phyloP scores from a whole-genome alignment of 1,139 yeast species.

The Blastobotrys aristatus region DNA sequence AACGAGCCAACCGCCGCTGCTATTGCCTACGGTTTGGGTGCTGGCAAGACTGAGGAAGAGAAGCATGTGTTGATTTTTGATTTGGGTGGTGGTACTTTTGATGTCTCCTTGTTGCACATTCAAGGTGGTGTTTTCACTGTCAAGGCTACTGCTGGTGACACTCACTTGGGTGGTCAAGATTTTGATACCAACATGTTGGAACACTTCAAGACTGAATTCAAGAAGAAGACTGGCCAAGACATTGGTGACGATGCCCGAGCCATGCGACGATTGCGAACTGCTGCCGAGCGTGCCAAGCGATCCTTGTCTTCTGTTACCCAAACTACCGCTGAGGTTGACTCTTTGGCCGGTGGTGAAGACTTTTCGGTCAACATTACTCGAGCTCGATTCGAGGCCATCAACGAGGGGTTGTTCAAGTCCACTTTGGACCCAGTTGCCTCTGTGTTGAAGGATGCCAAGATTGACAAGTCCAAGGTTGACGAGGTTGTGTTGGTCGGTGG shows the following conservation, averaged over 20 bases:
- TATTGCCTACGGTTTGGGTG: slow-evolving; percentile 97
- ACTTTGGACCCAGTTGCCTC: slow-evolving; percentile 82
- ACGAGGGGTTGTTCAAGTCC: slow-evolving; percentile 79
- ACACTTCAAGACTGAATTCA: slow-evolving; percentile 76
- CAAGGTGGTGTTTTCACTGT: slow-evolving; percentile 87
- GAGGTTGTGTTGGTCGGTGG: slow-evolving; percentile 90
- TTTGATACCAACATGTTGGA: slow-evolving; percentile 73
- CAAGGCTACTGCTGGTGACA: slow-evolving; percentile 97
- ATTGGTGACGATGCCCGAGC: slow-evolving; percentile 74
- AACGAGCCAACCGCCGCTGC: slow-evolving; percentile 99
- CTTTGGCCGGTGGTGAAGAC: slow-evolving; percentile 74
- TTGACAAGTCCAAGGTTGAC: slow-evolving; percentile 73
- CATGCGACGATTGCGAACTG: slow-evolving; percentile 82
- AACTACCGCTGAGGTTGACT: slow-evolving; percentile 82
- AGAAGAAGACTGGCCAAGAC: slow-evolving; percentile 79
- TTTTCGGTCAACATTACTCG: slow-evolving; percentile 79
- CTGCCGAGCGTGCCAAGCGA: slow-evolving; percentile 92
- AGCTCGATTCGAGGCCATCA: slow-evolving; percentile 87
- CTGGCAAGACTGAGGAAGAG: slow-evolving; percentile 75
- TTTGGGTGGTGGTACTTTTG: slow-evolving; percentile 98
- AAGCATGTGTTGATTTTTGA: slow-evolving; percentile 89
- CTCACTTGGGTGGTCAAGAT: slow-evolving; percentile 98
- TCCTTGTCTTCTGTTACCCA: slow-evolving; percentile 81
- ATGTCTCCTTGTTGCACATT: slow-evolving; percentile 86
- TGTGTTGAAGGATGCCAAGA: slow-evolving; percentile 76